Conservation (phyloP, 768 basidiomycete genomes). For the Trichaptum fuscoviolaceum region DNA sequence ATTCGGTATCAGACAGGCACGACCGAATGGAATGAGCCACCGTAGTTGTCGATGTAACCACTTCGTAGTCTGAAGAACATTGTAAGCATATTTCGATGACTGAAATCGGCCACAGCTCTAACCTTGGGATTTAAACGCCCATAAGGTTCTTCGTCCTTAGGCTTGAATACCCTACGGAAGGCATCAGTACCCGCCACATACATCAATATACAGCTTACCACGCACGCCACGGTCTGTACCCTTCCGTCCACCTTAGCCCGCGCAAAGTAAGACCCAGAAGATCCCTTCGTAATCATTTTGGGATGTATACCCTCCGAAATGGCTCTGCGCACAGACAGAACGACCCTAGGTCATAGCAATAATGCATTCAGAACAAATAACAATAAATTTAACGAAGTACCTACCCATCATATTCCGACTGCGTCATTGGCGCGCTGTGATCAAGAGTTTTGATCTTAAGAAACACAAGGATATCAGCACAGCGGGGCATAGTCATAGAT, state of each 20-base stretch:
- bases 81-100: conserved; percentile 7
- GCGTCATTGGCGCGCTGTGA: conserved; percentile 71
- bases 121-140: conserved; percentile 85
- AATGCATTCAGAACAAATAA: not conserved
- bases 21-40: conserved; percentile 88
- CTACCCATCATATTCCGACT: conserved; percentile 66
- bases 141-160: conserved; percentile 88
- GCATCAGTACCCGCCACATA: not conserved
- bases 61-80: conserved; percentile 63
- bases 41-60: conserved; percentile 86
- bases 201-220: conserved; percentile 10
- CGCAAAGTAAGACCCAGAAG: conserved; percentile 90
- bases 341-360: conserved; percentile 36
- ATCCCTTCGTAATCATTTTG: conserved; percentile 87
- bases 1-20: conserved; percentile 86
- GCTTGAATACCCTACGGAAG: conserved; percentile 73
- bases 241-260: conserved; percentile 71
- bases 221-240: conserved; percentile 78
- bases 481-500: not conserved
- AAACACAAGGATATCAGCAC: conserved; percentile 9
- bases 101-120: conserved; percentile 8
- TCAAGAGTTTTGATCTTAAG: conserved; percentile 72
- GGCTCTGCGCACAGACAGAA: conserved; percentile 60
- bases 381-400: conserved; percentile 19
- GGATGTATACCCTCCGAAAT: conserved; percentile 79